Base-by-base conservation (phyloP, 2,329 filamentous ascomycete species). In the Neonectria hederae region DNA sequence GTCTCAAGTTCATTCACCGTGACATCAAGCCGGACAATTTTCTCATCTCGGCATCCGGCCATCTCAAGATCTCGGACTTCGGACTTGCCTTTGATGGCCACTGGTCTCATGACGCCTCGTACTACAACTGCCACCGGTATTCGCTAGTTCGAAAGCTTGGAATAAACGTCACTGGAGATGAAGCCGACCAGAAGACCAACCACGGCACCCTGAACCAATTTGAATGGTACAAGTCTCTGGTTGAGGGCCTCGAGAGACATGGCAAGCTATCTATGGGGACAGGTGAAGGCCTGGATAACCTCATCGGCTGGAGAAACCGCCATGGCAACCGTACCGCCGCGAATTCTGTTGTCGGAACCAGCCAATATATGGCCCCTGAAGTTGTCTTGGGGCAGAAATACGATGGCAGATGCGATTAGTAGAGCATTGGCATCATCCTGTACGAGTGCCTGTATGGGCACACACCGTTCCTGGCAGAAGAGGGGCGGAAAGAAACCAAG, bases 1-100 rank as follows among this genome's bases (percentile, higher is more conserved):
- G 88, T 13, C 87, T 97, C 71, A 87, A 87, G 54, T 97, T 94
- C 85, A 97, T 99, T 52, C 96, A 99, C 76, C 91, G 95, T 19
- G 96, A 98, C 78, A 88, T 98, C 76, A 99, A 99, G 78, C 96
- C 95, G 0, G 95, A 98, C 83, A 99, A 99, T 74, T 98, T 99
- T 74, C 85, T 98, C 30, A 94, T 98, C 72, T 92, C 92, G 9
- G 87, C 92, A 0, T 91, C 92, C 19, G 94, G 96, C 0, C 96
- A 99, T 76, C 79, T 98, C 63, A 97, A 97, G 75, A 97, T 98
- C 42, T 97, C 94, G 0, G 96, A 99, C 74, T 99, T 99, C 77
- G 95, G 96, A 0, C 86, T 99, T 40, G 93, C 95, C 0, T 98
- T 98, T 75, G 92, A 97, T 75, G 94, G 95, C 0, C 93, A 97